Evolutionary conservation across 2,329 filamentous ascomycete species (phyloP).

Genomic region (Exophiala sp.): DNA sequence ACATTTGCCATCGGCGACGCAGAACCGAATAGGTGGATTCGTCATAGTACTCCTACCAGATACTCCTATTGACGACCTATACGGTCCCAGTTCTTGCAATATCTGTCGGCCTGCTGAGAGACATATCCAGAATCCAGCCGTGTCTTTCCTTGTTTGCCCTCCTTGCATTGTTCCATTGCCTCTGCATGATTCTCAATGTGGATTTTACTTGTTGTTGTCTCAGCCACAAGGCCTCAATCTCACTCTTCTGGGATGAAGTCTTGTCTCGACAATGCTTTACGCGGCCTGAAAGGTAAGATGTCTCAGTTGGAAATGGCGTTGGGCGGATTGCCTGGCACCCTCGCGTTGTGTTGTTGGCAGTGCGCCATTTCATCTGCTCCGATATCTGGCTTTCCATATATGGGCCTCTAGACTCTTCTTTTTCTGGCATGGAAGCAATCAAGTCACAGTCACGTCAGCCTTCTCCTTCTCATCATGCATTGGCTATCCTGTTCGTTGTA

Average conservation of each 20-base stretch:
- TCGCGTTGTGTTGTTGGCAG: background rate
- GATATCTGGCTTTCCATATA: background rate
- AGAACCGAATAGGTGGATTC: background rate
- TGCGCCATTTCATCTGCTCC: background rate
- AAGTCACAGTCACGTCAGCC: background rate
- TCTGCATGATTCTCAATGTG: background rate
- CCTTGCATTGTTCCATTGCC: background rate
- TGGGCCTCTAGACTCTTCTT: background rate
- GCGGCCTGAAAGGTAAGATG: background rate
- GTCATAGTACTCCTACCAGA: background rate
- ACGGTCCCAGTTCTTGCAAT: background rate
- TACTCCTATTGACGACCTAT: background rate
- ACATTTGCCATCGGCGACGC: background rate
- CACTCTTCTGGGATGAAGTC: background rate
- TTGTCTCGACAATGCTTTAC: background rate
- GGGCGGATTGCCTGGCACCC: background rate
- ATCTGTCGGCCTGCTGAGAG: background rate
- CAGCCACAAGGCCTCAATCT: constrained; percentile 1
- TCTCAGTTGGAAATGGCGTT: background rate
- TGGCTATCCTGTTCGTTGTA: background rate
- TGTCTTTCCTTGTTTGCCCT: background rate
- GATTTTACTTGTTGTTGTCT: constrained; percentile 9
- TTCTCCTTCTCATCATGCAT: constrained; percentile 13
- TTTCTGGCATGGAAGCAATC: background rate
- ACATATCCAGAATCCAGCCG: background rate